Evolutionary conservation across 768 basidiomycete species (phyloP), one percentile per base, ranked within the genome.

Genomic region (Amyloporia xantha): DNA sequence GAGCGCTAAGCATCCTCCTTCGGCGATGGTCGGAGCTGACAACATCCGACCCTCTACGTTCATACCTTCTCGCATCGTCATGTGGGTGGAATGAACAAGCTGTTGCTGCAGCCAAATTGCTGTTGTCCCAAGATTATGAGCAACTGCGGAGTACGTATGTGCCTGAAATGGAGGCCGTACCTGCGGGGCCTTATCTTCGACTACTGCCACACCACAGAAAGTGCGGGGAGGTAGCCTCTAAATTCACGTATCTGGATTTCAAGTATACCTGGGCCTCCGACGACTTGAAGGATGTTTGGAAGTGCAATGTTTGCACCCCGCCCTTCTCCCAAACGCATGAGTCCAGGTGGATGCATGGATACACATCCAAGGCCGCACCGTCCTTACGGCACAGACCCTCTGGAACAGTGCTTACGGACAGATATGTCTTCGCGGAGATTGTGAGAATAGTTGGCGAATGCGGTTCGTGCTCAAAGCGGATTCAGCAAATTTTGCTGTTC

Each of bases 91-190:
- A 28, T 1, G 45, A 47, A 1, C 39, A 47, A n/a, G 45, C 41
- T 2, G 26, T 17, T 7, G 25, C 10, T 9, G 44, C 51, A 2
- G 51, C 51, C 13, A 39, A 26, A 26, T 27, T 28, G 4, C n/a
- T 47, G 4, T 19, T 53, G 15, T 17, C 3, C 4, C 27, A 24
- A n/a, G 25, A 13, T 3, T n/a, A 23, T 11, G 10, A 24, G 35
- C 7, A 10, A 4, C 11, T 52, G 20, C 2, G 10, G 9, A 23
- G 20, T 7, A 23, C 11, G 4, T 49, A 49, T 30, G 25, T 36
- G 13, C 13, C 13, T 1, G 48, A 39, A n/a, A 53, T 53, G 52
- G 52, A 53, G 43, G 5, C 12, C 5, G 36, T 24, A 19, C 28
- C 42, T 6, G 42, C 52, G 12, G 41, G 43, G 5, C 15, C 24